phyloP scores from a whole-genome alignment of 2,329 filamentous ascomycete genomes.

The Mycogone perniciosa region DNA sequence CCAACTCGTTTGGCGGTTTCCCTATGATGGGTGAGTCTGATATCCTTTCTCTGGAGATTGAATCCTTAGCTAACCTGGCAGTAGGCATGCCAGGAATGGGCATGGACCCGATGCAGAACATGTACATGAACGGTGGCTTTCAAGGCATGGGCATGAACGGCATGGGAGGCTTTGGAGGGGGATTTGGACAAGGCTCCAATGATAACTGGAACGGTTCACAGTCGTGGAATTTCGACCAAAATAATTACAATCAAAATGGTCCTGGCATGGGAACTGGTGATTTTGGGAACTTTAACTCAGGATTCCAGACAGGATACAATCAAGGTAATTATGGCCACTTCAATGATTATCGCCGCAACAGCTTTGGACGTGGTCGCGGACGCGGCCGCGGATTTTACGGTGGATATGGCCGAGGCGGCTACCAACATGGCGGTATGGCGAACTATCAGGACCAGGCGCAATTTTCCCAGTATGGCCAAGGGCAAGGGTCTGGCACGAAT shows the following conservation, averaged over 20 bases:
- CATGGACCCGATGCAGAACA: constrained; percentile 76
- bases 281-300: constrained; percentile 72
- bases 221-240: constrained; percentile 78
- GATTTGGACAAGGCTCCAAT: constrained; percentile 57
- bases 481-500: constrained; percentile 6
- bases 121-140: constrained; percentile 75
- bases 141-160: constrained; percentile 71
- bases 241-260: constrained; percentile 87
- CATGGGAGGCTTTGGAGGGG: constrained; percentile 70
- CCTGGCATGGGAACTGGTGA: constrained; percentile 74
- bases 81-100: constrained; percentile 73
- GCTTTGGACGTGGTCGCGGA: constrained; percentile 61
- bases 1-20: constrained; percentile 50
- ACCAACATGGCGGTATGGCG: constrained; percentile 36
- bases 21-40: constrained; percentile 78
- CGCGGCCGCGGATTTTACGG: constrained; percentile 57
- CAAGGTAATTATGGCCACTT: constrained; percentile 78
- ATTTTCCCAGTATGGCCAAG: constrained; percentile 23
- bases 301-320: constrained; percentile 71
- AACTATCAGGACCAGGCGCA: constrained; percentile 31
- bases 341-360: constrained; percentile 70
- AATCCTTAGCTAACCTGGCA: constrained; percentile 22
- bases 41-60: neutral
- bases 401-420: constrained; percentile 51
- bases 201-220: constrained; percentile 76